Conservation (phyloP, 257 asterid genomes). For the Plantago major region DNA sequence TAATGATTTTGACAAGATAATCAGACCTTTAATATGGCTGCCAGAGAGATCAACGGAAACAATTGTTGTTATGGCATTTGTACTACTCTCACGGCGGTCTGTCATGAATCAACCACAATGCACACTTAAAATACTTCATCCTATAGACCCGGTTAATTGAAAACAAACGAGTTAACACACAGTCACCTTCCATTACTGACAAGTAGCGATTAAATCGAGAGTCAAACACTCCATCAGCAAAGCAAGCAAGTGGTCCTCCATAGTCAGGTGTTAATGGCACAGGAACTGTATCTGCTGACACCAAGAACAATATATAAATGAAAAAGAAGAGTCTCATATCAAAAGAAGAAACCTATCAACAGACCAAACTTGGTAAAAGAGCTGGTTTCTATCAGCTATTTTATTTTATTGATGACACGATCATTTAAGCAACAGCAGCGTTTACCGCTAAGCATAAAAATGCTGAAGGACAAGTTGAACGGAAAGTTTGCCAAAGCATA, state of each 20-base stretch:
- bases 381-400: not conserved
- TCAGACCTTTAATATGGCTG: conserved; percentile 42
- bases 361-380: not conserved
- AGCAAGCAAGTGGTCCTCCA: conserved; percentile 61
- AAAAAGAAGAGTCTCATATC: not conserved
- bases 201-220: conserved; percentile 66
- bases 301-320: conserved; percentile 8
- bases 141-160: not conserved
- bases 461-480: not conserved
- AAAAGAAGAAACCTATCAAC: too few relatives aligned
- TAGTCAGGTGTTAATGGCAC: conserved; percentile 87
- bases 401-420: not conserved
- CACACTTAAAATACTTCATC: conserved; percentile 7
- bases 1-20: not conserved
- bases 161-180: conserved; percentile 1
- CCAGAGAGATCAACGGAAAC: conserved; percentile 52
- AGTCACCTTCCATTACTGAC: conserved; percentile 80
- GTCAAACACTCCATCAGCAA: conserved; percentile 93
- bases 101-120: conserved; percentile 22
- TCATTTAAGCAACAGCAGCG: conserved; percentile 5
- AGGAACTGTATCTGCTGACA: conserved; percentile 65
- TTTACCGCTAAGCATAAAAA: not conserved
- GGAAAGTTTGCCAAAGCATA: not conserved
- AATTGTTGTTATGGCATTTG: conserved; percentile 63
- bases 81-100: conserved; percentile 76